Percentiles rank a stretch among this genome's conserved stretches.
phyloP scores from a whole-genome alignment of 768 basidiomycete genomes.

The Leccinellum rugosiceps region DNA sequence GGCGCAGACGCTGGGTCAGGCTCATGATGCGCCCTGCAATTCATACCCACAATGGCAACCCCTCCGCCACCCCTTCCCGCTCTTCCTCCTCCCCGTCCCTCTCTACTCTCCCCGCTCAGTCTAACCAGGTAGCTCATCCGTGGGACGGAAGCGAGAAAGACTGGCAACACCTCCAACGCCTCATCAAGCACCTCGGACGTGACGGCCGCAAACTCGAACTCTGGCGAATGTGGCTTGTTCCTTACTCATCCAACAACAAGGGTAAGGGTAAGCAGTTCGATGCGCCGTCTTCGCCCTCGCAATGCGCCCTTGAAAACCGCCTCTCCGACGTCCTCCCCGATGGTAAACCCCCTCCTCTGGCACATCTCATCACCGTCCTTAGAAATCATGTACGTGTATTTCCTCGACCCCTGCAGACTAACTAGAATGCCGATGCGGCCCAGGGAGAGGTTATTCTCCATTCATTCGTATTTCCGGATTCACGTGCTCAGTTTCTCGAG shows the following conservation, averaged over 20 bases:
- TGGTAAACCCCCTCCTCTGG: conserved; percentile 30
- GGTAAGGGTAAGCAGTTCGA: conserved; percentile 46
- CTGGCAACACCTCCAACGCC: conserved; percentile 54
- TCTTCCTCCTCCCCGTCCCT: conserved; percentile 10
- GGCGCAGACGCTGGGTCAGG: conserved; percentile 78
- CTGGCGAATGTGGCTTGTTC: conserved; percentile 69
- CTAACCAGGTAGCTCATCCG: conserved; percentile 33
- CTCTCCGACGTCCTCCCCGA: conserved; percentile 8
- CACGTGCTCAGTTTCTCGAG: conserved; percentile 62
- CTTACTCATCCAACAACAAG: conserved; percentile 29
- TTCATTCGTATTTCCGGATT: conserved; percentile 71
- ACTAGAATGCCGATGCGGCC: conserved; percentile 8
- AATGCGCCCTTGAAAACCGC: conserved; percentile 3
- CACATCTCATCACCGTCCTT: conserved; percentile 50
- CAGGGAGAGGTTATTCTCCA: conserved; percentile 57
- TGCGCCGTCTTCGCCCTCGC: conserved; percentile 5
- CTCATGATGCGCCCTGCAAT: conserved; percentile 73
- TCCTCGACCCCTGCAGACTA: not conserved
- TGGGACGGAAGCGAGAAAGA: conserved; percentile 60
- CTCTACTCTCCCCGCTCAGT: conserved; percentile 16
- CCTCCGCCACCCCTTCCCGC: not conserved
- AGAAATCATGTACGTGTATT: conserved; percentile 54
- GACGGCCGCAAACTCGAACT: conserved; percentile 77
- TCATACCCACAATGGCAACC: conserved; percentile 2
- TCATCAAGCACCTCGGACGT: conserved; percentile 51